Evolutionary conservation across 2,329 filamentous ascomycete species (phyloP), one percentile per base, ranked within the genome.

Genomic region (Davidsoniella neocaledoniae): DNA sequence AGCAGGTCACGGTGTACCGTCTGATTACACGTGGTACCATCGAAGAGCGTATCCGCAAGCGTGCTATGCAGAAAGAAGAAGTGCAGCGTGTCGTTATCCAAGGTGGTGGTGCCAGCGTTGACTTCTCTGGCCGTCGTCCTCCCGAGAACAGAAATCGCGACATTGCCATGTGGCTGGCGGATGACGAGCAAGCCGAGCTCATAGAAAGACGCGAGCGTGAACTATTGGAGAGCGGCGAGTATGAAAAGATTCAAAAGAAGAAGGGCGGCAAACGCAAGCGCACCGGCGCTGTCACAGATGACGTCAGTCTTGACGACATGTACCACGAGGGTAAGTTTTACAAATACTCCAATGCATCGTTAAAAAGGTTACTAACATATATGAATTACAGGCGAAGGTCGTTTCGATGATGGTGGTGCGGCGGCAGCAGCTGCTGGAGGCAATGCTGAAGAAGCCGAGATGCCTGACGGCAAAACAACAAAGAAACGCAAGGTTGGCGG

Each of bases 131-230:
- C 47, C 81, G 91, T 48, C 77, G 81, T 55, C 81, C 81, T 54
- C 74, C 83, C 4, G 90, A 95, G 69, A 95, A 93, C 66, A 79
- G 88, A 55, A 95, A 93, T 62, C 93, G 94, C 66, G 91, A 98
- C 61, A 96, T 96, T 65, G 91, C 91, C 43, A 83, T 96, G 82
- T 96, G 91, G 91, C 79, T 98, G 55, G 90, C 90, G 16, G 91
- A 98, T 61, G 91, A 96, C 57, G 90, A 96, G 51, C 86, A 96
- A 62, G 91, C 87, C 1, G 90, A 91, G 59, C 75, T 91, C 64
- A 90, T 98, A 60, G 90, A 95, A 67, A 79, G 83, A 56, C 87
- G 88, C 58, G 91, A 95, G 66, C 86, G 85, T 56, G 87, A 95
- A 64, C 69, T 93, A 5, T 71, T 85, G 41, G 83, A 85, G 62